A percentile compares a stretch with the other conserved stretches of the same genome.
Conservation (phyloP, 2,329 filamentous ascomycete genomes). For the Seiridium unicorne region DNA sequence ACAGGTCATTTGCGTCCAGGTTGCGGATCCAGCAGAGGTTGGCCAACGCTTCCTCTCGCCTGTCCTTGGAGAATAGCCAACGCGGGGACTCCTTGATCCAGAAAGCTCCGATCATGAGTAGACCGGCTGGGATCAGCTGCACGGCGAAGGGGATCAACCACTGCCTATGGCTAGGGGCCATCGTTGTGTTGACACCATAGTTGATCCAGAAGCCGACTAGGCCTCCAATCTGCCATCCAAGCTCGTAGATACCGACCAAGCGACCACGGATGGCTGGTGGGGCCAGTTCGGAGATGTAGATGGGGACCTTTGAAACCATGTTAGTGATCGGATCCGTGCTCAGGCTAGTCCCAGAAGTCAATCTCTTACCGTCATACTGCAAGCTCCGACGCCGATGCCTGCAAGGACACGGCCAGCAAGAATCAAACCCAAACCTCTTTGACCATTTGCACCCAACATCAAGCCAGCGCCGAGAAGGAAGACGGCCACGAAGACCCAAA, state of each 20-base stretch:
- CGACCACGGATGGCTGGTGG: conserved; percentile 64
- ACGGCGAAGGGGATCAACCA: conserved; percentile 67
- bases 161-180: conserved; percentile 46
- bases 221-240: conserved; percentile 64
- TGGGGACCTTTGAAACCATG: conserved; percentile 19
- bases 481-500: conserved; percentile 59
- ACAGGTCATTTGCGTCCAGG: conserved; percentile 53
- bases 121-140: conserved; percentile 64
- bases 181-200: conserved; percentile 56
- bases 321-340: background rate
- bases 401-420: conserved; percentile 62
- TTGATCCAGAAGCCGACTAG: conserved; percentile 66
- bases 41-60: conserved; percentile 55
- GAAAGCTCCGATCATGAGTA: conserved; percentile 58
- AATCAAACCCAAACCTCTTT: conserved; percentile 63
- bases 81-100: conserved; percentile 66
- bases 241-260: conserved; percentile 65
- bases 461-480: conserved; percentile 71
- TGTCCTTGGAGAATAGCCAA: conserved; percentile 65
- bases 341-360: background rate
- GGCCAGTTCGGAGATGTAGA: conserved; percentile 59
- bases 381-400: conserved; percentile 62
- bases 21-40: conserved; percentile 66
- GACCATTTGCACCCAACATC: conserved; percentile 65
- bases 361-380: conserved; percentile 44